Base-by-base conservation (phyloP, 257 asterid species). In the Marsdenia floribunda region DNA sequence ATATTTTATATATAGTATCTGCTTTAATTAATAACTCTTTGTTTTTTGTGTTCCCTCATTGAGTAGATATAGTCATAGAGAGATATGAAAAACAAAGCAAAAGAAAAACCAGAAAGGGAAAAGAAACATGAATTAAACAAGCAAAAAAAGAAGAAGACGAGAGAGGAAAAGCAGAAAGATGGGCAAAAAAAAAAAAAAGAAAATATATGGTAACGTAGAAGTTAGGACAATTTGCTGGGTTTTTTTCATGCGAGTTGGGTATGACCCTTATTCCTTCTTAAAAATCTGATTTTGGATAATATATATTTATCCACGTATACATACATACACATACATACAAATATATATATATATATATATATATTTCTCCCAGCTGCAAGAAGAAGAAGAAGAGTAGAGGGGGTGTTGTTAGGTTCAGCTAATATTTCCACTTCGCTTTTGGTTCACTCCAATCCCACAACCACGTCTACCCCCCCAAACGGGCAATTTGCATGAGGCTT, bases 351-450 rank as follows among this genome's bases (percentile, higher is more conserved):
- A 8, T 44, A 44, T 44, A 44, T 44, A 42, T 42, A 42, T 18
- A 13, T 14, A 4, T 14, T 54, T 54, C 11, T 54, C 26, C 1
- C 22, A 16, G 59, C 59, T 16, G 24, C 6, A 6, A 54, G n/a
- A 19, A 54, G 54, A 49, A 49, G 54, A 49, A 13, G n/a, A 38
- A 52, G 38, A 46, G 35, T 24, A 29, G 71, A 21, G 61, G 59
- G 16, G 1, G n/a, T 63, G 81, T 85, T 63, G 81, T 85, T 82
- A 71, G 86, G 86, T 85, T 65, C 60, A 82, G 78, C 88, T 80
- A 82, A 73, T 74, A 42, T 14, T n/a, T 26, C 67, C 57, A 53
- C 68, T 76, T 72, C 42, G 66, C 21, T 53, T 44, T 64, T 50
- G 73, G 54, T 61, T 69, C 35, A 18, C 46, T 66, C 70, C 49